Percentiles rank a stretch among this genome's conserved stretches.
Evolutionary conservation across 2,329 filamentous ascomycete species (phyloP).

Genomic region (Cercospora citrullina): DNA sequence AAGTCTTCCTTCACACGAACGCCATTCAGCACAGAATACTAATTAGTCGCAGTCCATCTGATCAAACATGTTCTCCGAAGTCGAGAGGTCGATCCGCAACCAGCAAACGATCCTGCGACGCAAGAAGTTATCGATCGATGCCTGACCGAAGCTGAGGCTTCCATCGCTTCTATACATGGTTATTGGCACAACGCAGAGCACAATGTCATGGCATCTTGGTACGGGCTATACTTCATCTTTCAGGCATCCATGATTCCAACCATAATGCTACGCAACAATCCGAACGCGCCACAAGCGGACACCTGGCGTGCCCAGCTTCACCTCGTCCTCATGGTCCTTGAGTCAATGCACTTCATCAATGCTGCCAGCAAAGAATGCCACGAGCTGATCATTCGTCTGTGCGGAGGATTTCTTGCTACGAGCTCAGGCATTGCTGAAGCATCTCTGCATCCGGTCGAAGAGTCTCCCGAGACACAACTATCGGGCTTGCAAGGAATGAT

Average conservation of each 20-base stretch:
- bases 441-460: conserved; percentile 32
- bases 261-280: conserved; percentile 50
- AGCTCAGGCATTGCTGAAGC: neutral
- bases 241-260: conserved; percentile 53
- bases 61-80: conserved; percentile 42
- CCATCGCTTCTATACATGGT: conserved; percentile 43
- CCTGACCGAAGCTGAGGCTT: conserved; percentile 45
- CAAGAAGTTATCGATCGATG: conserved; percentile 42
- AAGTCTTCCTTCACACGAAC: neutral
- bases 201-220: conserved; percentile 48
- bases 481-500: conserved; percentile 49
- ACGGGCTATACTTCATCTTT: conserved; percentile 53
- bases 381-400: conserved; percentile 46
- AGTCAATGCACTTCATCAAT: conserved; percentile 43
- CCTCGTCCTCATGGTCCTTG: conserved; percentile 42
- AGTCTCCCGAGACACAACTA: conserved; percentile 48
- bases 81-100: conserved; percentile 20
- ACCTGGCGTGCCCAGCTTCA: conserved; percentile 48
- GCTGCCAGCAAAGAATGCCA: conserved; percentile 47
- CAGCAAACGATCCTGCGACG: conserved; percentile 17
- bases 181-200: conserved; percentile 45
- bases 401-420: conserved; percentile 39
- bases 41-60: conserved; percentile 40
- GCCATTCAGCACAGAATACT: neutral
- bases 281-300: conserved; percentile 39